phyloP scores from a whole-genome alignment of 495 filamentous ascomycete species.

The Pseudotulostoma volvatum region DNA sequence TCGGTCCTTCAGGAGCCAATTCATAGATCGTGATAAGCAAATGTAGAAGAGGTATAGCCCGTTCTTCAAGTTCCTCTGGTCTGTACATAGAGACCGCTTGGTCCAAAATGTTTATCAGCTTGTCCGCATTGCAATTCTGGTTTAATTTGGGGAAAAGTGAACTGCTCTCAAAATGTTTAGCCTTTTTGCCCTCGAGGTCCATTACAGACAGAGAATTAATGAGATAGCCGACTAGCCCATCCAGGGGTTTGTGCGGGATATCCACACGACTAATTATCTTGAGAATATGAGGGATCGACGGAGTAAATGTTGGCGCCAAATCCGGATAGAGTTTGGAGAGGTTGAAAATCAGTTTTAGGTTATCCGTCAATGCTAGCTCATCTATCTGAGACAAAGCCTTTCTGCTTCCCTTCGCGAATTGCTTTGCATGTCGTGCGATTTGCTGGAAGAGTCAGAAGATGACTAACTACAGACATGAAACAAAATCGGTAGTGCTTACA shows the following conservation, averaged over 20 bases:
- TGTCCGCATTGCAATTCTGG: constrained; percentile 44
- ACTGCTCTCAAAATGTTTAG: constrained; percentile 22
- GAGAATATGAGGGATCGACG: constrained; percentile 53
- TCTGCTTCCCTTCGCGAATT: constrained; percentile 32
- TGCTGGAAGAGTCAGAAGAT: constrained; percentile 31
- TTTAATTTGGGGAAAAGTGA: constrained; percentile 51
- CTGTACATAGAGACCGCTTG: constrained; percentile 41
- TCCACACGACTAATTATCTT: constrained; percentile 46
- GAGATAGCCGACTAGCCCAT: constrained; percentile 43
- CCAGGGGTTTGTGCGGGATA: constrained; percentile 39
- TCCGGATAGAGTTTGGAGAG: constrained; percentile 54
- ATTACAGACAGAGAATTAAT: constrained; percentile 73
- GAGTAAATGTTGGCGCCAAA: constrained; percentile 40
- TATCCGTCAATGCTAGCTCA: constrained; percentile 67
- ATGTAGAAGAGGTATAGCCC: constrained; percentile 52
- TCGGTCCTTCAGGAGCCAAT: constrained; percentile 46
- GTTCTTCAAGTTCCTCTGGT: constrained; percentile 50
- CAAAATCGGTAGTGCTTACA: constrained; percentile 15
- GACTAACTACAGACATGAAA: neutral
- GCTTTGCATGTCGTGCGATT: constrained; percentile 48
- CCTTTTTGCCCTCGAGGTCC: constrained; percentile 39
- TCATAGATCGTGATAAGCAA: constrained; percentile 57
- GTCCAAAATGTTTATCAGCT: constrained; percentile 58
- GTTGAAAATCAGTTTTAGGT: constrained; percentile 80
- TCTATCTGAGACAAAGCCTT: constrained; percentile 43